Evolutionary conservation across 208 protist species (phyloP).

Genomic region (Balamuthia mandrillaris): DNA sequence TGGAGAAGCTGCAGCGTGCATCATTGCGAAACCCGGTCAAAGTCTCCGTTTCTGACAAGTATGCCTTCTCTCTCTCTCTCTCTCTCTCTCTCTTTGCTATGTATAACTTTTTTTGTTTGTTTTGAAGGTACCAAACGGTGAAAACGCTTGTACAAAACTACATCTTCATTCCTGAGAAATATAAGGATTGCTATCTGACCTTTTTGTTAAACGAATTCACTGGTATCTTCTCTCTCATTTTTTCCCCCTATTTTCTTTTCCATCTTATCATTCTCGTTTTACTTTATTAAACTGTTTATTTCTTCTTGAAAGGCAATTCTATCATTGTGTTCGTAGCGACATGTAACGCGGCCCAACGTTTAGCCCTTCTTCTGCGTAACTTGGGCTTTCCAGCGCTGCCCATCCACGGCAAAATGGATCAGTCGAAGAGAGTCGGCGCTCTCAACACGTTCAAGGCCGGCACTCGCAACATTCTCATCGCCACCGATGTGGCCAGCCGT

Average conservation of each 20-base stretch:
- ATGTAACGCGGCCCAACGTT: constrained; percentile 49
- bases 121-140: constrained; percentile 89
- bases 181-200: constrained; percentile 72
- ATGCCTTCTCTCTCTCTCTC: neutral
- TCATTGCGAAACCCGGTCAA: constrained; percentile 93
- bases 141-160: constrained; percentile 93
- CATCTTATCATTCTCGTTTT: neutral
- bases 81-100: neutral
- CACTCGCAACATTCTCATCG: constrained; percentile 64
- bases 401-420: constrained; percentile 75
- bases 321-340: constrained; percentile 76
- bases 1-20: constrained; percentile 93
- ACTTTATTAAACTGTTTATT: constrained; percentile 59
- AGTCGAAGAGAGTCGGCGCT: constrained; percentile 51
- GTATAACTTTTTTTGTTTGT: neutral
- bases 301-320: too few relatives aligned
- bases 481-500: constrained; percentile 82
- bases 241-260: too few relatives aligned
- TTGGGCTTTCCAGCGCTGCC: constrained; percentile 74
- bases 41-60: constrained; percentile 85
- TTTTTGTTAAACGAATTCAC: constrained; percentile 48
- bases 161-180: constrained; percentile 90
- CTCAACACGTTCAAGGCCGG: constrained; percentile 70
- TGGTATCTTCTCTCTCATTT: too few relatives aligned
- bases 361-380: constrained; percentile 69